Conservation (phyloP, 331 rosid genomes). For the Ulmus americana region DNA sequence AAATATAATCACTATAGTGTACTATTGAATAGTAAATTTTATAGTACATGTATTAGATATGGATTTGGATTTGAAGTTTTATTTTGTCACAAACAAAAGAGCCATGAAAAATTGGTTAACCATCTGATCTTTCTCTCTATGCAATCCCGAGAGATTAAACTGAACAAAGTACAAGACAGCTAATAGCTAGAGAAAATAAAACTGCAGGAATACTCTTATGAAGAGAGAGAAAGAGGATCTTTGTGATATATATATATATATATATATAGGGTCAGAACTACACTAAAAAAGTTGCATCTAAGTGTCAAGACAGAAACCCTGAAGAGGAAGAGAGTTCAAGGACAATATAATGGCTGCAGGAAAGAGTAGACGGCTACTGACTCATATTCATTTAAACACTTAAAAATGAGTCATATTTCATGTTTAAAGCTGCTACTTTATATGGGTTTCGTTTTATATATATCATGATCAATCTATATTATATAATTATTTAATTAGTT, state of each 20-base stretch:
- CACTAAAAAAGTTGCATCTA: slow-evolving; percentile 27
- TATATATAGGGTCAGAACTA: slow-evolving; percentile 13
- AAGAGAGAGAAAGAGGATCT: not conserved
- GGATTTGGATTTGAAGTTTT: no score
- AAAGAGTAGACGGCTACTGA: slow-evolving; percentile 24
- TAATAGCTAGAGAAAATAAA: slow-evolving; percentile 5
- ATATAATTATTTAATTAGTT: not conserved
- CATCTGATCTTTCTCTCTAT: not conserved
- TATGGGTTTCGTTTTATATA: not conserved
- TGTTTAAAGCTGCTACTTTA: slow-evolving; percentile 35
- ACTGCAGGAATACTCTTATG: not conserved
- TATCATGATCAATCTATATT: not conserved
- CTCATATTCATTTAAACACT: slow-evolving; percentile 22
- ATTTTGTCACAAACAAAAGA: not conserved
- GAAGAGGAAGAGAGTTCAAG: slow-evolving; percentile 1
- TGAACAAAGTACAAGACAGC: slow-evolving; percentile 18
- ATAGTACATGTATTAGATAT: no score
- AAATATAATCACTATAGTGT: no score
- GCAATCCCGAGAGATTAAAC: slow-evolving; percentile 12
- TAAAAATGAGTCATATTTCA: slow-evolving; percentile 10
- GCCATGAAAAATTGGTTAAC: not conserved
- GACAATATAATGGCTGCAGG: slow-evolving; percentile 28
- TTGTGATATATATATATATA: not conserved
- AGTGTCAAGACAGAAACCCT: slow-evolving; percentile 4
- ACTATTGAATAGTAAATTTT: no score